These are phyloP conservation scores for Podaxis sp. DNA, from an alignment of 768 basidiomycete species.

Conservation along the genomic window DNA sequence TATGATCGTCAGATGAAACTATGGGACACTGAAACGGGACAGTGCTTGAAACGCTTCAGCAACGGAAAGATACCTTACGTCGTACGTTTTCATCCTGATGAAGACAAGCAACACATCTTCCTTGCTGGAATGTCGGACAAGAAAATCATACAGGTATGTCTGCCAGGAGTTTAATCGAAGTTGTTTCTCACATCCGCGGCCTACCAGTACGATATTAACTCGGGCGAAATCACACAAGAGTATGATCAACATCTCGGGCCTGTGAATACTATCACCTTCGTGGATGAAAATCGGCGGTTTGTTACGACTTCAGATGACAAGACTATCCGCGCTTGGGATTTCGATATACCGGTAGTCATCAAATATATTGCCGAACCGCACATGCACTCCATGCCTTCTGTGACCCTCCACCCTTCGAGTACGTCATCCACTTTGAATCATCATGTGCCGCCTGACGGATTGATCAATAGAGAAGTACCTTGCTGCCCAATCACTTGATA, in stretches of 20 bases:
- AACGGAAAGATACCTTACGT: constrained; percentile 98
- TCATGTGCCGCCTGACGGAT: constrained; percentile 3
- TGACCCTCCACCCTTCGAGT: constrained; percentile 94
- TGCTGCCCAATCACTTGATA: constrained; percentile 96
- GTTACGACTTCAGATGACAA: constrained; percentile 99
- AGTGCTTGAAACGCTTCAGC: constrained; percentile 94
- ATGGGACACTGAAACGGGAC: constrained; percentile 99
- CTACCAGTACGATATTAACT: constrained; percentile 88
- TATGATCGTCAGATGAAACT: constrained; percentile 98
- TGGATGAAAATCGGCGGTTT: constrained; percentile 96
- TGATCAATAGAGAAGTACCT: constrained; percentile 78
- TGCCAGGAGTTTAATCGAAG: background rate
- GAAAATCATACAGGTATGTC: constrained; percentile 91
- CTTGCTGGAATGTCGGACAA: constrained; percentile 99
- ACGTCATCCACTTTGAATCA: constrained; percentile 29
- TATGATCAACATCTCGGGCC: constrained; percentile 99
- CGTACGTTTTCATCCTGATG: constrained; percentile 91
- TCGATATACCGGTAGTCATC: constrained; percentile 98
- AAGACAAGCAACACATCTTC: constrained; percentile 94
- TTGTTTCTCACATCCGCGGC: background rate
- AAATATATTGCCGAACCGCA: constrained; percentile 99
- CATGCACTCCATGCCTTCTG: constrained; percentile 99
- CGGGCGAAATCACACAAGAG: constrained; percentile 94
- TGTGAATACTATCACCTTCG: constrained; percentile 98
- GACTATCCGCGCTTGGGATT: constrained; percentile 99